A percentile compares a stretch with the other conserved stretches of the same genome.
Conservation (phyloP, 192 early-diverging fungal genomes). For the Backusella parvicylindrica region DNA sequence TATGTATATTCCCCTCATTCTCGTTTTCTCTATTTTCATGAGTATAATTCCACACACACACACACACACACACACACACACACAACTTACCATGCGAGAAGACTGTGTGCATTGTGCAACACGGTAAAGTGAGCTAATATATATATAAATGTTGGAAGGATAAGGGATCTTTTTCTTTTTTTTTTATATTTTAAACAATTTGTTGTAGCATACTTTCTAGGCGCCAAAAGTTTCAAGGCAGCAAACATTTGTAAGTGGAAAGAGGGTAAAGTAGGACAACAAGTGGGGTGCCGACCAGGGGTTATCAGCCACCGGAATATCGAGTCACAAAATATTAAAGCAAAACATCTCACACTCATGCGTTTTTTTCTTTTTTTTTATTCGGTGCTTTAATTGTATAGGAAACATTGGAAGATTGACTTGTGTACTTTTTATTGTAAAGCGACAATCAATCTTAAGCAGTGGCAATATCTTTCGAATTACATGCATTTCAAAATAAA, state of each 20-base stretch:
- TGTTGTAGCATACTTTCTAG: background rate
- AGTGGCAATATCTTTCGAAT: too few species aligned
- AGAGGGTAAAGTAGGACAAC: background rate
- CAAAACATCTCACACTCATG: background rate
- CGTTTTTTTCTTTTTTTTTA: too few species aligned
- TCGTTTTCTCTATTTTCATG: background rate
- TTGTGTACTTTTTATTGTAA: too few species aligned
- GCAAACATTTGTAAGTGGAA: background rate
- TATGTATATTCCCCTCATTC: background rate
- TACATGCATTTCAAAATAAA: too few species aligned
- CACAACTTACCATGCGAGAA: conserved; percentile 9
- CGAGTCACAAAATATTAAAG: background rate
- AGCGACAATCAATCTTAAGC: too few species aligned
- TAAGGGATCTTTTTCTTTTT: background rate
- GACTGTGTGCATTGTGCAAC: conserved; percentile 1
- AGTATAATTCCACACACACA: too few species aligned
- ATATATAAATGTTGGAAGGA: too few species aligned
- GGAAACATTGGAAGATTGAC: too few species aligned
- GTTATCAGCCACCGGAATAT: background rate
- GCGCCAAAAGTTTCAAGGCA: background rate
- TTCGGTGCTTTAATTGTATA: background rate
- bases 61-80: too few species aligned
- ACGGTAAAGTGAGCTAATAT: background rate
- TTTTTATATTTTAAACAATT: too few species aligned
- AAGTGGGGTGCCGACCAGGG: background rate